phyloP scores from a whole-genome alignment of 129 eudicot species.

The Escallonia rubra region DNA sequence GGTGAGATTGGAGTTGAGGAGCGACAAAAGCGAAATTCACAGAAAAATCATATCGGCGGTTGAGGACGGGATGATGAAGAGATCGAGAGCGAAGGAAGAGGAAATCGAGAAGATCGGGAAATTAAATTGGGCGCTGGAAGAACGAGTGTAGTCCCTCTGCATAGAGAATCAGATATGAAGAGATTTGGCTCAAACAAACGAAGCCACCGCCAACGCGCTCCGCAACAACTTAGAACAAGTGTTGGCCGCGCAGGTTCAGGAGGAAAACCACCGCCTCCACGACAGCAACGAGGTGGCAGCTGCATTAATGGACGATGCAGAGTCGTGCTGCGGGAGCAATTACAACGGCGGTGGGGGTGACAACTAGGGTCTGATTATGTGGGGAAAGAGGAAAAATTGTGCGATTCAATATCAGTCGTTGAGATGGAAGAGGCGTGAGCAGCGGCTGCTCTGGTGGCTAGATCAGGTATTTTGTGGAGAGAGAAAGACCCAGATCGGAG shows the following conservation, averaged over 20 bases:
- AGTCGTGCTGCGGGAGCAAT: constrained; percentile 89
- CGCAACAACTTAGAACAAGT: constrained; percentile 70
- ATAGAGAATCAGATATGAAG: constrained; percentile 80
- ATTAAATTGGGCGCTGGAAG: constrained; percentile 65
- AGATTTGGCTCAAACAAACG: constrained; percentile 84
- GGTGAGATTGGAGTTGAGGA: constrained; percentile 56
- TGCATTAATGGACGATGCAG: constrained; percentile 51
- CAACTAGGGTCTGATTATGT: too few species aligned
- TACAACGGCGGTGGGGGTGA: too few species aligned
- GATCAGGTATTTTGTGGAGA: too few species aligned
- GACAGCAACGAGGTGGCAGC: constrained; percentile 18
- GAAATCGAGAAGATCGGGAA: constrained; percentile 62
- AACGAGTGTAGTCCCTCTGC: constrained; percentile 56
- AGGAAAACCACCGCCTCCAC: constrained; percentile 18
- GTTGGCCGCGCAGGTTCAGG: constrained; percentile 43
- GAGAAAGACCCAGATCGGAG: too few species aligned
- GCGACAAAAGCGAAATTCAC: constrained; percentile 41
- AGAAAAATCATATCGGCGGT: constrained; percentile 52
- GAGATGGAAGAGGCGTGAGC: too few species aligned
- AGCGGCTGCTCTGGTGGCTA: too few species aligned
- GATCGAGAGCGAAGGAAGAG: constrained; percentile 55
- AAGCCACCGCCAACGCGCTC: constrained; percentile 82
- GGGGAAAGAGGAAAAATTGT: too few species aligned
- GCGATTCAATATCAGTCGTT: too few species aligned
- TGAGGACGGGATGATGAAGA: constrained; percentile 48